Conservation (phyloP, 2,329 filamentous ascomycete species). For the Sclerotinia spermophila region DNA sequence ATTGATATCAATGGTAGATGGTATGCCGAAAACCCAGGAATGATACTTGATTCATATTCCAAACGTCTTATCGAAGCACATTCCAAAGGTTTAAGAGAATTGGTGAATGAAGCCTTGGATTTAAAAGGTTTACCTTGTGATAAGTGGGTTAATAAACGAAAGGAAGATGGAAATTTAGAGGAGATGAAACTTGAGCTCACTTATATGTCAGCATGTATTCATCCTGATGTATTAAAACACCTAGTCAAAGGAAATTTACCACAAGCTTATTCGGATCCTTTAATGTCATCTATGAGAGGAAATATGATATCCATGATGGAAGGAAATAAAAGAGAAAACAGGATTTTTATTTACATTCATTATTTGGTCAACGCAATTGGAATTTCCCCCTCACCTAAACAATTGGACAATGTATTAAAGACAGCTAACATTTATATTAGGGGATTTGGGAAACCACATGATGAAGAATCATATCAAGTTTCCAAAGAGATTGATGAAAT, state of each 20-base stretch:
- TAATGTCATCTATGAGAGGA: neutral
- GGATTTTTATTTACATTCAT: conserved; percentile 1
- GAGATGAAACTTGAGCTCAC: neutral
- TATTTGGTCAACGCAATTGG: neutral
- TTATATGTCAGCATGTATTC: neutral
- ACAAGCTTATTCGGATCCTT: neutral
- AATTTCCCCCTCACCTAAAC: neutral
- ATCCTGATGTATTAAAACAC: neutral
- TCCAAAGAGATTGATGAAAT: neutral
- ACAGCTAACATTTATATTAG: neutral
- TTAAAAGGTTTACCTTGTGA: conserved; percentile 3
- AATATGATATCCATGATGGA: neutral
- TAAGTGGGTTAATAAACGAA: neutral
- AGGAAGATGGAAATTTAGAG: neutral
- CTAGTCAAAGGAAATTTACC: neutral
- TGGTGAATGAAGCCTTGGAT: neutral
- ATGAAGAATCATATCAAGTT: neutral
- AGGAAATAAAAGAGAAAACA: neutral
- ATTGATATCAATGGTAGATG: neutral
- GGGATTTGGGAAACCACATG: neutral
- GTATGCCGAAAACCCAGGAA: neutral
- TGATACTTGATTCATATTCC: neutral
- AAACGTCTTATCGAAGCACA: neutral
- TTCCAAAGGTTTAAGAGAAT: neutral
- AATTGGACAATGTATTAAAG: neutral